These are phyloP conservation scores for Penicillium longicatenatum DNA, from an alignment of 495 filamentous ascomycete species.

Conservation along the genomic window DNA sequence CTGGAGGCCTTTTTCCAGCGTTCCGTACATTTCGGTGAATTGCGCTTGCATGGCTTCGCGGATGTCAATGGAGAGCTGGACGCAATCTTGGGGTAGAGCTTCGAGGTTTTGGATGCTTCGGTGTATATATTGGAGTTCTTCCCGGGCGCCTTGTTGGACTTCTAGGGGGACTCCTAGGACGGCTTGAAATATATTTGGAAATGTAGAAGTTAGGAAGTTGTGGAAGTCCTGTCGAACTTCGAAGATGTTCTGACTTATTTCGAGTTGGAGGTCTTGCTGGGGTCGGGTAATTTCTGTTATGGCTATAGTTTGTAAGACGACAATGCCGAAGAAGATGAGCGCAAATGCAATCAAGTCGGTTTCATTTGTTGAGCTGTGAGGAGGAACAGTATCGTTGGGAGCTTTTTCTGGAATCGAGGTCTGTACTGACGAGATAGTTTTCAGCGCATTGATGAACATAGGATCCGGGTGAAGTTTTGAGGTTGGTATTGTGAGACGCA, in stretches of 20 bases:
- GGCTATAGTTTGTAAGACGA: not conserved
- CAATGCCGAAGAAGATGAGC: not conserved
- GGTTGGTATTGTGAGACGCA: not conserved
- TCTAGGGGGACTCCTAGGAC: not conserved
- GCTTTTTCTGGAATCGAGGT: not conserved
- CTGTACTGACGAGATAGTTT: not conserved
- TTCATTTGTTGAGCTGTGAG: not conserved
- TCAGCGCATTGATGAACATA: not conserved
- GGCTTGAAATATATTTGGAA: not conserved
- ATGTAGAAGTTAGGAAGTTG: not conserved
- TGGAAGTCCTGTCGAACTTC: not conserved
- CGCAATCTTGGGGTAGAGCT: not conserved
- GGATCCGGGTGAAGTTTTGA: not conserved
- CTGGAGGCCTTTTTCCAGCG: not conserved
- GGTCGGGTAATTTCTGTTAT: not conserved
- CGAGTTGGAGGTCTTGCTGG: not conserved
- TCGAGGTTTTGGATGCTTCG: not conserved
- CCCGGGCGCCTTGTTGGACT: not conserved
- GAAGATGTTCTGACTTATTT: not conserved
- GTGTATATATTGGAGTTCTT: not conserved
- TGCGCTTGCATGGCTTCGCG: not conserved
- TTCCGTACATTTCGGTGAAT: not conserved
- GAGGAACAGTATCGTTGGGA: not conserved
- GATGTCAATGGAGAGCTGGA: not conserved
- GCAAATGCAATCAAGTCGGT: not conserved